These are phyloP conservation scores for Arachis monticola DNA, from an alignment of 331 rosid genomes.

Conservation along the genomic window DNA sequence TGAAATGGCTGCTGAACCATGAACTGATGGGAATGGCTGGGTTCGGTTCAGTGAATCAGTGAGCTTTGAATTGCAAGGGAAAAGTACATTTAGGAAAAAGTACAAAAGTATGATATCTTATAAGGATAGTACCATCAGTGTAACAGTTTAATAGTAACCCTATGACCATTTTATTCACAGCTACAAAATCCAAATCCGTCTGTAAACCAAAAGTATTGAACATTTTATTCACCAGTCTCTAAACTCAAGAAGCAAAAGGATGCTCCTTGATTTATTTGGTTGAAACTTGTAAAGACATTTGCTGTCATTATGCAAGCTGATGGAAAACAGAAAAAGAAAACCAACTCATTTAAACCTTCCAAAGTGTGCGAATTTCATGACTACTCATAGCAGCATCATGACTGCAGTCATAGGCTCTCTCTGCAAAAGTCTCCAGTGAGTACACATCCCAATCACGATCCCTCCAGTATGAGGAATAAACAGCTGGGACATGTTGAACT, in stretches of 20 bases:
- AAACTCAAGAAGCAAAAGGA: constrained; percentile 13
- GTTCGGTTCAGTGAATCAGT: too few relatives aligned
- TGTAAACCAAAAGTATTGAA: constrained; percentile 9
- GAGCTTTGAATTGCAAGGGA: too few relatives aligned
- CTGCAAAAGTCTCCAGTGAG: constrained; percentile 53
- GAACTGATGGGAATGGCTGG: too few relatives aligned
- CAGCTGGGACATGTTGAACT: constrained; percentile 53
- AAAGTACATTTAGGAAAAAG: too few relatives aligned
- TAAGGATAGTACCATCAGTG: background rate
- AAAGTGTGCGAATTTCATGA: constrained; percentile 38
- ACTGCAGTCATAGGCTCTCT: constrained; percentile 41
- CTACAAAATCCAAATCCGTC: background rate
- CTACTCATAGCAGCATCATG: constrained; percentile 32
- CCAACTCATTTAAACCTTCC: constrained; percentile 49
- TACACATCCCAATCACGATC: constrained; percentile 61
- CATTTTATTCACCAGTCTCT: constrained; percentile 17
- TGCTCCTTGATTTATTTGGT: constrained; percentile 27
- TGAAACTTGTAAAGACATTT: background rate
- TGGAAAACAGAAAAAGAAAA: background rate
- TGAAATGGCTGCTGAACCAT: too few relatives aligned
- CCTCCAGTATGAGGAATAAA: constrained; percentile 56
- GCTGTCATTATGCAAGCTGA: background rate
- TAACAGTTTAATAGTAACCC: constrained; percentile 1
- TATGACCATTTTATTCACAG: background rate
- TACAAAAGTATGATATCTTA: background rate